phyloP scores from a whole-genome alignment of 805 yeast species.

The Saturnispora sanitii region DNA sequence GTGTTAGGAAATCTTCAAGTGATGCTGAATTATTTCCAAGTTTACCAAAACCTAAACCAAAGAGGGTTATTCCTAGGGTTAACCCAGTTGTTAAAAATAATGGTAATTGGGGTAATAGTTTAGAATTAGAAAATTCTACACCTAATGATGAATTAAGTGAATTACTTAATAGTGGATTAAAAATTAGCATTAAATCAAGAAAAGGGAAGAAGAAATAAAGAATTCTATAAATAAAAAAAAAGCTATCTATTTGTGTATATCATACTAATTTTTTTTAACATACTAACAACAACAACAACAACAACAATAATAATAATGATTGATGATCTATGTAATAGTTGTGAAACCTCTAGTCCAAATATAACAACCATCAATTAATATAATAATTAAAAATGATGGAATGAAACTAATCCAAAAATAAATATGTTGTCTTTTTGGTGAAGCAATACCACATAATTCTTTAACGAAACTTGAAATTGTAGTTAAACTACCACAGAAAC shows the following conservation, averaged over 20 bases:
- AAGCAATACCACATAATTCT: slow-evolving; percentile 37
- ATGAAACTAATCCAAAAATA: slow-evolving; percentile 44
- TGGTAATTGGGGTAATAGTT: slow-evolving; percentile 26
- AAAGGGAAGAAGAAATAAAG: slow-evolving; percentile 35
- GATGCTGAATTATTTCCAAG: slow-evolving; percentile 24
- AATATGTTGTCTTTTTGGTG: slow-evolving; percentile 27
- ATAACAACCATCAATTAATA: slow-evolving; percentile 62
- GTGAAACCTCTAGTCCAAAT: slow-evolving; percentile 50
- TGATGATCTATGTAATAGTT: neutral
- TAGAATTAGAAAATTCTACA: neutral
- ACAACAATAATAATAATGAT: too few species aligned
- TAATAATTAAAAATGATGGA: slow-evolving; percentile 36
- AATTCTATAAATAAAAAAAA: too few species aligned
- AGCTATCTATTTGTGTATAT: neutral
- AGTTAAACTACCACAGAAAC: slow-evolving; percentile 24
- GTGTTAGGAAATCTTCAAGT: neutral
- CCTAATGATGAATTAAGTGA: slow-evolving; percentile 5
- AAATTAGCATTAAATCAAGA: slow-evolving; percentile 26
- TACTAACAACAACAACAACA: too few species aligned
- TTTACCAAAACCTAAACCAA: slow-evolving; percentile 30
- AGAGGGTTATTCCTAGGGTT: slow-evolving; percentile 45
- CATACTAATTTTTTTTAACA: neutral
- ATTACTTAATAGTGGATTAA: slow-evolving; percentile 3
- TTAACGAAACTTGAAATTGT: slow-evolving; percentile 69
- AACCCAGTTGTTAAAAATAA: slow-evolving; percentile 32